Conservation (phyloP, 1,284 basidiomycete genomes). For the Ganoderma lucidum region DNA sequence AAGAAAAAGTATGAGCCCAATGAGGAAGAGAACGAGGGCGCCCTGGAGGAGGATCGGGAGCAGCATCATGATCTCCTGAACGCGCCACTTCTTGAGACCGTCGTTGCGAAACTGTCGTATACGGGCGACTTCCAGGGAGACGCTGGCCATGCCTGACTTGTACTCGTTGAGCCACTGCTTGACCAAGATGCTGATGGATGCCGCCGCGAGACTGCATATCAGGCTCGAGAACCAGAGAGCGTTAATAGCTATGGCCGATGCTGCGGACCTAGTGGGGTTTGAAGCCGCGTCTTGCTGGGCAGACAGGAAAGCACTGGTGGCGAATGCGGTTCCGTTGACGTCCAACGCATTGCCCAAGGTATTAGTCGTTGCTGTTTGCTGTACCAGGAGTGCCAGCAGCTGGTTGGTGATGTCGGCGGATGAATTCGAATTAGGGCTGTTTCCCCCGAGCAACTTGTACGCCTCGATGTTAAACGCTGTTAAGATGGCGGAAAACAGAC, state of each 20-base stretch:
- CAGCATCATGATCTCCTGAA: conserved; percentile 36
- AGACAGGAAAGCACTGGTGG: background rate
- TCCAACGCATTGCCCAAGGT: background rate
- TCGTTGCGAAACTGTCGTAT: conserved; percentile 40
- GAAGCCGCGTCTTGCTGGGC: conserved; percentile 4
- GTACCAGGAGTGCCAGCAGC: conserved; percentile 12
- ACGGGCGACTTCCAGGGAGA: conserved; percentile 28
- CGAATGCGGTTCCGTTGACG: background rate
- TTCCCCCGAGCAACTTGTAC: conserved; percentile 31
- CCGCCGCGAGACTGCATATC: conserved; percentile 35
- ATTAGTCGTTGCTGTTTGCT: conserved; percentile 8
- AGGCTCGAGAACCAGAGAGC: conserved; percentile 35
- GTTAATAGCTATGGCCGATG: conserved; percentile 30
- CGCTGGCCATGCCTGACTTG: conserved; percentile 27
- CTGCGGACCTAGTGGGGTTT: background rate
- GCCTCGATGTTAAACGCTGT: conserved; percentile 38
- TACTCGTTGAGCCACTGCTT: conserved; percentile 38
- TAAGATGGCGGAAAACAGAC: conserved; percentile 37
- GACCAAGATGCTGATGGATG: conserved; percentile 34
- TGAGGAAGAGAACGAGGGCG: conserved; percentile 37
- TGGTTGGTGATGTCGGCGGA: conserved; percentile 9
- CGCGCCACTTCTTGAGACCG: conserved; percentile 37
- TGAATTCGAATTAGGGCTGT: conserved; percentile 8
- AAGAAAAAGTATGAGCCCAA: conserved; percentile 36
- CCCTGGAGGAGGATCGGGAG: conserved; percentile 40